These are phyloP conservation scores for Claviceps cyperi DNA, from an alignment of 2,329 filamentous ascomycete genomes.

Conservation along the genomic window DNA sequence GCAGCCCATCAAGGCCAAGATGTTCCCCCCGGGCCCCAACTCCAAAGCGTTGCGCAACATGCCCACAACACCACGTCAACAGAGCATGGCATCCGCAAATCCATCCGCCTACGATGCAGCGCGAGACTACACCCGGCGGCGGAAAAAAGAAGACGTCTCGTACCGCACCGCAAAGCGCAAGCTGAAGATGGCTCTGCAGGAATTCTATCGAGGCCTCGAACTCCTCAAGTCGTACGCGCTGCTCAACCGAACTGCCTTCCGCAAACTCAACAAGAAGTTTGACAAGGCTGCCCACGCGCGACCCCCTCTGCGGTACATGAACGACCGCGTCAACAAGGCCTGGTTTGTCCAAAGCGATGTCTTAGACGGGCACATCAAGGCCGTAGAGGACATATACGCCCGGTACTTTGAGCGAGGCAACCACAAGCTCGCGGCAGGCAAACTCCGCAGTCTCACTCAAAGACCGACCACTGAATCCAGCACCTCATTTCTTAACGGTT, in stretches of 20 bases:
- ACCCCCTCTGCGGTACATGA: constrained; percentile 68
- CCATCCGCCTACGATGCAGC: constrained; percentile 17
- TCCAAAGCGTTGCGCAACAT: constrained; percentile 44
- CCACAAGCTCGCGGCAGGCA: constrained; percentile 77
- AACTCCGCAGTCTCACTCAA: constrained; percentile 60
- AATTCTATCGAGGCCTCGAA: constrained; percentile 86
- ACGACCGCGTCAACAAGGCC: constrained; percentile 77
- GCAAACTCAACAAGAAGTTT: constrained; percentile 98
- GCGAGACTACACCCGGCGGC: constrained; percentile 38
- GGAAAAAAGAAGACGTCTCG: constrained; percentile 44
- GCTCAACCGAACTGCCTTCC: constrained; percentile 82
- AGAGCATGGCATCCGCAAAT: constrained; percentile 5
- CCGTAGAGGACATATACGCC: constrained; percentile 82
- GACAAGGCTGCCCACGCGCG: constrained; percentile 77
- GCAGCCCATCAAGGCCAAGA: constrained; percentile 37
- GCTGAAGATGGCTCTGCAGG: constrained; percentile 78
- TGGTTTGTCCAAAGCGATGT: constrained; percentile 87
- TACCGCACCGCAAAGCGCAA: constrained; percentile 84
- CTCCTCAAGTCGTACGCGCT: constrained; percentile 82
- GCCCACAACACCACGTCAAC: constrained; percentile 33
- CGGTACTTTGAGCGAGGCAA: constrained; percentile 91
- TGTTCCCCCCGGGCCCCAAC: constrained; percentile 44
- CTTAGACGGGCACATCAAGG: constrained; percentile 64
- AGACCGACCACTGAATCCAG: constrained; percentile 41
- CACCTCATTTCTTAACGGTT: constrained; percentile 44